Evolutionary conservation across 1,284 basidiomycete species (phyloP).

Genomic region (Leccinum subrobustum): DNA sequence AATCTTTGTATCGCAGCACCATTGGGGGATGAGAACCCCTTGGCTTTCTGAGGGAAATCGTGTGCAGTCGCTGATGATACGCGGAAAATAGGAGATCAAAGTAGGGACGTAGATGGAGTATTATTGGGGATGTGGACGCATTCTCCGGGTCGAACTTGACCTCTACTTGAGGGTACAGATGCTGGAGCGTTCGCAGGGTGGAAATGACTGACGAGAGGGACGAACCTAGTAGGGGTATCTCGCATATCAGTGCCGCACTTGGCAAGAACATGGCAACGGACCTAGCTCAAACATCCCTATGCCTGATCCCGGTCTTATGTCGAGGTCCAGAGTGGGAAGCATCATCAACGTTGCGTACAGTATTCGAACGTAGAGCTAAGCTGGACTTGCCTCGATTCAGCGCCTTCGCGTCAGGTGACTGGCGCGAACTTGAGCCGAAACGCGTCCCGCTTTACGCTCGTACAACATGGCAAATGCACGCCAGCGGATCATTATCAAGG

Average conservation of each 20-base stretch:
- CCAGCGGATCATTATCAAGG: constrained; percentile 68
- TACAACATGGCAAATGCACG: constrained; percentile 40
- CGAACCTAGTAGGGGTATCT: constrained; percentile 48
- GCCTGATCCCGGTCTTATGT: constrained; percentile 75
- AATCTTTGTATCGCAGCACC: constrained; percentile 68
- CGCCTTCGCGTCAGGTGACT: constrained; percentile 7
- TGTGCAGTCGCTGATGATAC: constrained; percentile 71
- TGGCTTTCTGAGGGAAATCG: constrained; percentile 67
- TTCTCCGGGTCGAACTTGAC: constrained; percentile 80
- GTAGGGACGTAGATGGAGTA: constrained; percentile 76
- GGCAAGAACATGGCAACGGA: constrained; percentile 26
- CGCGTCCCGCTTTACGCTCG: background rate
- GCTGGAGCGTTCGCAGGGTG: constrained; percentile 57
- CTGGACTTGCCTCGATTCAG: constrained; percentile 17
- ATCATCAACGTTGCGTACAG: constrained; percentile 34
- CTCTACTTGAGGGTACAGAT: constrained; percentile 78
- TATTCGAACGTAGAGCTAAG: background rate
- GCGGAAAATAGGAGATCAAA: constrained; percentile 80
- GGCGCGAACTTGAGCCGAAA: background rate
- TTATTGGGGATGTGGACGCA: constrained; percentile 69
- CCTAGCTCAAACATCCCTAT: constrained; percentile 80
- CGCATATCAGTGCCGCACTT: constrained; percentile 1
- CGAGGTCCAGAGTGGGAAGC: constrained; percentile 69
- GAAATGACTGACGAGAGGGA: constrained; percentile 83
- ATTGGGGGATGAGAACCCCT: constrained; percentile 63